Evolutionary conservation across 2,329 filamentous ascomycete genomes (phyloP).

Genomic region (Lachnum nothofagi): DNA sequence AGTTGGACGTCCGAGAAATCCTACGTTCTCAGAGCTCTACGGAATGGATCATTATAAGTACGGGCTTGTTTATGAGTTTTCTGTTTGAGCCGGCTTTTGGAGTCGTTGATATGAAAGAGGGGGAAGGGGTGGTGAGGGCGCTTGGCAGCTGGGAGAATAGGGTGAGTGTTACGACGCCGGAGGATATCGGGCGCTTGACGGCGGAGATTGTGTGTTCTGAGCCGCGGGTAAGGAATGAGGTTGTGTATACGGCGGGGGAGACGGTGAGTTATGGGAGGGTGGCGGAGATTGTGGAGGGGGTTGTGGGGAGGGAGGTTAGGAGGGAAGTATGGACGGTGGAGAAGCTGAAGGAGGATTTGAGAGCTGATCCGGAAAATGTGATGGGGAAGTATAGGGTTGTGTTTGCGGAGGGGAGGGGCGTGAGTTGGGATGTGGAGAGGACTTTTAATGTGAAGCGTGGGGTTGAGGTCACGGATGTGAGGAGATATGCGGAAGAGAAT

Average conservation of each 20-base stretch:
- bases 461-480: constrained; percentile 42
- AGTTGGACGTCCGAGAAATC: constrained; percentile 52
- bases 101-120: constrained; percentile 48
- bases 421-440: constrained; percentile 50
- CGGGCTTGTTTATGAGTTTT: constrained; percentile 67
- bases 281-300: constrained; percentile 47
- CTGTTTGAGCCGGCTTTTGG: constrained; percentile 60
- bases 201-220: constrained; percentile 50
- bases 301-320: constrained; percentile 39
- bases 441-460: constrained; percentile 50
- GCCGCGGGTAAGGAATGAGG: constrained; percentile 29
- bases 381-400: constrained; percentile 57
- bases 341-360: constrained; percentile 42
- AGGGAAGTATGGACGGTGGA: constrained; percentile 47
- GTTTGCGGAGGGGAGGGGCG: constrained; percentile 54
- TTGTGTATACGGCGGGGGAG: constrained; percentile 58
- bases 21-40: constrained; percentile 45
- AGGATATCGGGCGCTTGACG: constrained; percentile 58
- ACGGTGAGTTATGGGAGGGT: constrained; percentile 53
- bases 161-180: constrained; percentile 57
- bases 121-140: constrained; percentile 48
- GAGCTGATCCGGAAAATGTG: constrained; percentile 41
- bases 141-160: constrained; percentile 57
- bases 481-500: constrained; percentile 30
- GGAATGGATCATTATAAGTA: constrained; percentile 62